Evolutionary conservation across 768 basidiomycete species (phyloP).

Genomic region (Sporobolomyces pararoseus): DNA sequence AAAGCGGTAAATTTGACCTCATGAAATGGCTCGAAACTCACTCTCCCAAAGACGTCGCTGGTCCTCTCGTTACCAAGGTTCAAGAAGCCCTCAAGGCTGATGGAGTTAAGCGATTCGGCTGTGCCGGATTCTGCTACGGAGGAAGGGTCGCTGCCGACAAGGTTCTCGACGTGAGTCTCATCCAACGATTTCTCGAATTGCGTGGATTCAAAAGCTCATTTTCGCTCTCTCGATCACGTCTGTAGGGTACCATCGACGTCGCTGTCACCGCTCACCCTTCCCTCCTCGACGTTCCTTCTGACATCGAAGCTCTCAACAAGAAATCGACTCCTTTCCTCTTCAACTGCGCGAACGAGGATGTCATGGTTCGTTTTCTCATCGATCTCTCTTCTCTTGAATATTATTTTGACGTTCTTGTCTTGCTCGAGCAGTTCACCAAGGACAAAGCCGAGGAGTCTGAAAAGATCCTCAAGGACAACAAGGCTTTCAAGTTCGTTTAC

Average conservation of each 20-base stretch:
- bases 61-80: slow-evolving; percentile 59
- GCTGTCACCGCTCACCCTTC: slow-evolving; percentile 62
- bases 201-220: neutral
- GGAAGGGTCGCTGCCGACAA: slow-evolving; percentile 62
- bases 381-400: too few species aligned
- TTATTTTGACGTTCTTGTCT: too few species aligned
- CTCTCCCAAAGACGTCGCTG: slow-evolving; percentile 48
- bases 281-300: slow-evolving; percentile 58
- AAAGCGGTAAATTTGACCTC: slow-evolving; percentile 52
- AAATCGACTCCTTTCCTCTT: slow-evolving; percentile 59
- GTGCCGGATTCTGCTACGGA: slow-evolving; percentile 62
- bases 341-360: slow-evolving; percentile 55
- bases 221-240: neutral
- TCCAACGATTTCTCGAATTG: neutral
- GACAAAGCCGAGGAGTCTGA: slow-evolving; percentile 56
- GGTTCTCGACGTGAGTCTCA: slow-evolving; percentile 52
- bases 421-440: slow-evolving; percentile 52
- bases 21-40: slow-evolving; percentile 55
- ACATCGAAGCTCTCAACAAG: slow-evolving; percentile 58
- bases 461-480: slow-evolving; percentile 55
- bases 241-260: slow-evolving; percentile 56
- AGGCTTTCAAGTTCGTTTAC: slow-evolving; percentile 49
- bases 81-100: slow-evolving; percentile 58
- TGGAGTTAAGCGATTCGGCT: slow-evolving; percentile 61
- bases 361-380: slow-evolving; percentile 16